Conservation (phyloP, 441 rosid genomes). For the Gossypium davidsonii region DNA sequence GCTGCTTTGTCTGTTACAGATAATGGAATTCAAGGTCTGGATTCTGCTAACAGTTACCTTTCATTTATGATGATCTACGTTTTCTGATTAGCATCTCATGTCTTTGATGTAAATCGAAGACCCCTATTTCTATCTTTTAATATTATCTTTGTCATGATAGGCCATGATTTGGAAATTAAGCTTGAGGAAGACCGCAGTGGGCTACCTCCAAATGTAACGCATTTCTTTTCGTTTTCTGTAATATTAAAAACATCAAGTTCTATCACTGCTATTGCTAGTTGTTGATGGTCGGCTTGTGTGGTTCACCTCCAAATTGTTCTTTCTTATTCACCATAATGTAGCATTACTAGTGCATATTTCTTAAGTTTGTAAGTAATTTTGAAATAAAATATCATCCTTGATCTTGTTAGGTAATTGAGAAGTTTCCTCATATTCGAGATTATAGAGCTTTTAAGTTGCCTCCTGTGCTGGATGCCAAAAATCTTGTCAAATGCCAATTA, state of each 20-base stretch:
- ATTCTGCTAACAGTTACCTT: background rate
- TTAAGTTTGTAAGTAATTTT: background rate
- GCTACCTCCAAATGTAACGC: slow-evolving; percentile 46
- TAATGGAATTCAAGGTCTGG: slow-evolving; percentile 57
- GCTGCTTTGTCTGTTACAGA: slow-evolving; percentile 52
- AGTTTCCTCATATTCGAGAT: slow-evolving; percentile 73
- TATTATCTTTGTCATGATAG: slow-evolving; percentile 33
- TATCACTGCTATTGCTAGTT: background rate
- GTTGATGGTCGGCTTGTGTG: background rate
- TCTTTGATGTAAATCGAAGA: slow-evolving; percentile 5
- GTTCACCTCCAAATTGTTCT: background rate
- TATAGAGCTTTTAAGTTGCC: slow-evolving; percentile 67
- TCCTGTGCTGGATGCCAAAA: slow-evolving; percentile 38
- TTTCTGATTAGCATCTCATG: background rate
- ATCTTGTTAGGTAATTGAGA: slow-evolving; percentile 54
- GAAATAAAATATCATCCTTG: background rate
- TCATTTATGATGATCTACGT: background rate
- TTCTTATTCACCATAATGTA: background rate
- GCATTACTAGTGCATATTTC: background rate
- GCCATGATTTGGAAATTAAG: slow-evolving; percentile 49
- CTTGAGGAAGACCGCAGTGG: slow-evolving; percentile 49
- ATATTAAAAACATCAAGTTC: background rate
- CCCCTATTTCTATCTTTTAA: background rate
- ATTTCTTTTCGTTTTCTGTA: background rate
- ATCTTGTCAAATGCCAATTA: slow-evolving; percentile 73